phyloP scores from a whole-genome alignment of 2,329 filamentous ascomycete genomes.

The Fusarium caatingaense region DNA sequence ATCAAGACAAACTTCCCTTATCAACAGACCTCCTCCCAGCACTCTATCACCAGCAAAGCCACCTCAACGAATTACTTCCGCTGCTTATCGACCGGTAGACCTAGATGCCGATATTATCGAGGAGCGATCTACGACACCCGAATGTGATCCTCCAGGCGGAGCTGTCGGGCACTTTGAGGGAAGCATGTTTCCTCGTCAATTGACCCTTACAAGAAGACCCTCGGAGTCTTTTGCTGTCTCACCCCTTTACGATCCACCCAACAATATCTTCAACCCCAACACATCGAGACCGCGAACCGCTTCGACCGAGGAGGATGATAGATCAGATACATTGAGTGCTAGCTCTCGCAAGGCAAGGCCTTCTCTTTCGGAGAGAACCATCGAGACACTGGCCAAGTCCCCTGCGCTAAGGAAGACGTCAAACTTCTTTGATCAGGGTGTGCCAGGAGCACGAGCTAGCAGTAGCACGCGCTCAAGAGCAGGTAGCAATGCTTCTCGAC shows the following conservation, averaged over 20 bases:
- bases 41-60: slow-evolving; percentile 34
- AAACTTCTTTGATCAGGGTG: slow-evolving; percentile 74
- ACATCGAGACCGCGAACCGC: slow-evolving; percentile 29
- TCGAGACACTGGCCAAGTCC: slow-evolving; percentile 83
- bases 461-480: slow-evolving; percentile 61
- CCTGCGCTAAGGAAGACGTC: slow-evolving; percentile 76
- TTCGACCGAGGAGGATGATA: slow-evolving; percentile 38
- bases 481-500: slow-evolving; percentile 59
- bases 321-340: slow-evolving; percentile 36
- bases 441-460: slow-evolving; percentile 58
- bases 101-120: slow-evolving; percentile 37
- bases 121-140: slow-evolving; percentile 43
- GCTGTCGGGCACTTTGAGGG: slow-evolving; percentile 39
- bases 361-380: slow-evolving; percentile 84
- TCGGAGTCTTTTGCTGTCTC: slow-evolving; percentile 46
- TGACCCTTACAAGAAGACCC: slow-evolving; percentile 49
- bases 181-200: slow-evolving; percentile 41
- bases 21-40: slow-evolving; percentile 34
- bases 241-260: slow-evolving; percentile 37
- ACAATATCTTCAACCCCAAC: slow-evolving; percentile 36
- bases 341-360: slow-evolving; percentile 53
- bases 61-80: slow-evolving; percentile 34
- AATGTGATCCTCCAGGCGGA: slow-evolving; percentile 41
- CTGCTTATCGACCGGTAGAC: slow-evolving; percentile 34
- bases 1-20: slow-evolving; percentile 37